Conservation (phyloP, 768 basidiomycete genomes). For the Mycena rosella region DNA sequence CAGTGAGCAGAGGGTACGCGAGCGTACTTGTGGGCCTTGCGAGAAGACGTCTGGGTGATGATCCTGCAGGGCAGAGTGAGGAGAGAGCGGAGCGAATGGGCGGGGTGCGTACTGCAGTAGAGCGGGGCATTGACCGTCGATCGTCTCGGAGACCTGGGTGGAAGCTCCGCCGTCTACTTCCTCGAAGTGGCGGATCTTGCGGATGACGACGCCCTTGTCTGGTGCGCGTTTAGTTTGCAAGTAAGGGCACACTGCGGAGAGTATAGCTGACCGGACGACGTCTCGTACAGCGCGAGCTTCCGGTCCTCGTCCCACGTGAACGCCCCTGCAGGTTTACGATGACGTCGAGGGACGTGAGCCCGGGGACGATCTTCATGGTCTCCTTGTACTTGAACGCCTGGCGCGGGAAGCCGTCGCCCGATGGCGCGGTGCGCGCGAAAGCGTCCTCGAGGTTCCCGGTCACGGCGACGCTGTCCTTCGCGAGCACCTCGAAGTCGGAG, state of each 20-base stretch:
- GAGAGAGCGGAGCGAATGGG: no score
- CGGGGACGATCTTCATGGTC: conserved; percentile 34
- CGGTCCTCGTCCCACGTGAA: conserved; percentile 27
- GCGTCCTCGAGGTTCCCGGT: conserved; percentile 31
- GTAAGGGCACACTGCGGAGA: no score
- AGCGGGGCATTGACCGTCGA: conserved; percentile 31
- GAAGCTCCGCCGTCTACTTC: conserved; percentile 17
- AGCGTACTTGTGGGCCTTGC: background rate
- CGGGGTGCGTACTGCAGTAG: conserved; percentile 19
- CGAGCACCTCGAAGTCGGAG: conserved; percentile 18
- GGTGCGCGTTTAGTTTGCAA: no score
- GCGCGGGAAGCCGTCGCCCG: conserved; percentile 25
- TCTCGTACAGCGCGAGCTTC: conserved; percentile 33
- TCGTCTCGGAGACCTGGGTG: conserved; percentile 32
- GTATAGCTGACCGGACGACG: conserved; percentile 32
- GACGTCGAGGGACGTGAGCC: conserved; percentile 27
- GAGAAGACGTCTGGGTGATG: conserved; percentile 18
- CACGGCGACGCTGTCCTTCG: conserved; percentile 21
- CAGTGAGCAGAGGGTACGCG: no score
- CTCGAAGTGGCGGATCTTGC: conserved; percentile 31
- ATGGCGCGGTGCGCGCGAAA: conserved; percentile 21
- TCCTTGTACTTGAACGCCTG: conserved; percentile 31
- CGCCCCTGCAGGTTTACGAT: conserved; percentile 23
- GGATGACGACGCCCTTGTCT: conserved; percentile 25
- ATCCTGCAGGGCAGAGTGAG: conserved; percentile 11